Evolutionary conservation across 768 basidiomycete genomes (phyloP).

Genomic region (Pleurotus eryngii): DNA sequence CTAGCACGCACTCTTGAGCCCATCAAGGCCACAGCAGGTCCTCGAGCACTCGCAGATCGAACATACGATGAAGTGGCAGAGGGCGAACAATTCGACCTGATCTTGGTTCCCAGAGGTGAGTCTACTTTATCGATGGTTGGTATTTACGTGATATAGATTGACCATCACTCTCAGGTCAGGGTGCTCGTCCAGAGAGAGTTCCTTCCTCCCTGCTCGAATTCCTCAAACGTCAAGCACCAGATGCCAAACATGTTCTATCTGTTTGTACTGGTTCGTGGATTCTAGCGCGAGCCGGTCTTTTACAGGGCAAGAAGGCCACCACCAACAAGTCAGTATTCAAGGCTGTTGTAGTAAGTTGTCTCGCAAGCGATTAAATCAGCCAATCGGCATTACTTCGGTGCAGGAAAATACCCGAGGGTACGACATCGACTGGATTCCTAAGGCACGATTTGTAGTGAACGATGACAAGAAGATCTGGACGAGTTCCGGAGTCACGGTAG

Average conservation of each 20-base stretch:
- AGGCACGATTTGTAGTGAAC: conserved; percentile 27
- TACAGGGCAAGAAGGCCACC: conserved; percentile 32
- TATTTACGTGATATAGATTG: too few relatives aligned
- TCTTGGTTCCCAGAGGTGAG: conserved; percentile 3
- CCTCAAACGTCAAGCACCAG: conserved; percentile 21
- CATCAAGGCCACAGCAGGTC: conserved; percentile 12
- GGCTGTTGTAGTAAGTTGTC: conserved; percentile 17
- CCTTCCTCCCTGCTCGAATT: conserved; percentile 16
- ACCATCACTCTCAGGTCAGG: not conserved
- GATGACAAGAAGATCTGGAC: conserved; percentile 30
- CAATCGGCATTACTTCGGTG: too few relatives aligned
- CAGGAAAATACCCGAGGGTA: conserved; percentile 9
- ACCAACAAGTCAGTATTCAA: conserved; percentile 32
- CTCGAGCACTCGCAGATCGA: not conserved
- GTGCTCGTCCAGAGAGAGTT: not conserved
- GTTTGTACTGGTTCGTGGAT: conserved; percentile 31
- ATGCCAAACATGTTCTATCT: conserved; percentile 28
- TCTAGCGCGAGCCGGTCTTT: conserved; percentile 27
- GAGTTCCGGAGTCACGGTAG: conserved; percentile 27
- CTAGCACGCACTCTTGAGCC: conserved; percentile 17
- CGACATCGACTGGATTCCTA: conserved; percentile 23
- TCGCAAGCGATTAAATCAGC: not conserved
- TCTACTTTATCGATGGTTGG: not conserved
- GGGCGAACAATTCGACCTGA: conserved; percentile 3
- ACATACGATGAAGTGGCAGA: not conserved